These are phyloP conservation scores for Annulohypoxylon truncatum DNA, from an alignment of 2,329 filamentous ascomycete genomes.

Conservation along the genomic window DNA sequence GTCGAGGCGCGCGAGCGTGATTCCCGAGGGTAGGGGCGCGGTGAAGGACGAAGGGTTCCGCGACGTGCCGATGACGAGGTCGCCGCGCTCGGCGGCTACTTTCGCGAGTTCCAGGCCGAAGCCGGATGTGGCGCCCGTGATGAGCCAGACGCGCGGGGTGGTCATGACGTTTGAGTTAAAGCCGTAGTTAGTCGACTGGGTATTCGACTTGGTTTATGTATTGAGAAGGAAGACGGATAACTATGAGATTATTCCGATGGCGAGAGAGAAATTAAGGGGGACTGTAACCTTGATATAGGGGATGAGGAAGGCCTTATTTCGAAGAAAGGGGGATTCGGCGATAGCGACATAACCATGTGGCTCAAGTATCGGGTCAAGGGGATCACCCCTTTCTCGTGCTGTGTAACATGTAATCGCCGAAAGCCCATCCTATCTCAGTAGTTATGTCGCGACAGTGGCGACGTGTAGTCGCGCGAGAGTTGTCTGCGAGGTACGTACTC, in stretches of 20 bases:
- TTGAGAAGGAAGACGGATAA: too few species aligned
- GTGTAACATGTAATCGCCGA: not conserved
- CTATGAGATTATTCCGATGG: not conserved
- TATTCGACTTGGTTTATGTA: not conserved
- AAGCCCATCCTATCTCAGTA: not conserved
- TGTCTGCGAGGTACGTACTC: not conserved
- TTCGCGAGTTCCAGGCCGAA: slow-evolving; percentile 59
- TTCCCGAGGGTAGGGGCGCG: slow-evolving; percentile 47
- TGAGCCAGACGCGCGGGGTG: slow-evolving; percentile 56
- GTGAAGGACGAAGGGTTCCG: slow-evolving; percentile 50
- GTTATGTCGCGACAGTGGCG: not conserved
- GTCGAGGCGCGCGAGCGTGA: slow-evolving; percentile 54
- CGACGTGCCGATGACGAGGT: slow-evolving; percentile 61
- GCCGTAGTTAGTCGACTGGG: too few species aligned
- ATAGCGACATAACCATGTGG: not conserved
- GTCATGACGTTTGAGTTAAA: slow-evolving; percentile 18
- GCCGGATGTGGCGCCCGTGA: slow-evolving; percentile 61
- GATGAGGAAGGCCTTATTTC: not conserved
- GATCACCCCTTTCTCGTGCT: not conserved
- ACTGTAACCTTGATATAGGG: not conserved
- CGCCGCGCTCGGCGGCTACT: slow-evolving; percentile 56
- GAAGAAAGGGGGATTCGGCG: too few species aligned
- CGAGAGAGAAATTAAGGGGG: not conserved
- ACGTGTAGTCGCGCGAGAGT: not conserved
- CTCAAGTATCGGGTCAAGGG: not conserved